Percentiles rank a stretch among this genome's conserved stretches.
phyloP scores from a whole-genome alignment of 2,329 filamentous ascomycete genomes.

The Hypoxylon sp. region DNA sequence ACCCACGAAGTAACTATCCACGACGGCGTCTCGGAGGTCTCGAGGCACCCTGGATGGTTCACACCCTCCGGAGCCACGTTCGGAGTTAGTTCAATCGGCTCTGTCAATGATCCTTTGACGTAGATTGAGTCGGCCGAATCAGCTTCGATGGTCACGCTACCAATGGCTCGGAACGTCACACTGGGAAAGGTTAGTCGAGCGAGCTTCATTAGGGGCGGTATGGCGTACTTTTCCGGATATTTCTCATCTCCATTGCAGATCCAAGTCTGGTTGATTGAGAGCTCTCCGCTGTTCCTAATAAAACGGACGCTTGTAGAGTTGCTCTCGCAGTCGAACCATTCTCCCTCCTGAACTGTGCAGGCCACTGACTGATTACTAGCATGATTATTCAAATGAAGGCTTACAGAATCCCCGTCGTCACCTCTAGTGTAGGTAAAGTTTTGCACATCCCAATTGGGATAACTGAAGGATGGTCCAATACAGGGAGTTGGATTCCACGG shows the following conservation, averaged over 20 bases:
- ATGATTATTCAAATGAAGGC: conserved; percentile 38
- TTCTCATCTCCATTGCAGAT: conserved; percentile 29
- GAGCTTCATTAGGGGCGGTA: no score
- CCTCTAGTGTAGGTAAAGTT: conserved; percentile 17
- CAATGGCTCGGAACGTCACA: conserved; percentile 35
- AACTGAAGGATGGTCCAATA: conserved; percentile 39
- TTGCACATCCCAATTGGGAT: conserved; percentile 41
- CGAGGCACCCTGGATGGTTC: conserved; percentile 37
- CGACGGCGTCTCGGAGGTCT: conserved; percentile 30
- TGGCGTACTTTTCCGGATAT: conserved; percentile 29
- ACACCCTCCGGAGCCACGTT: conserved; percentile 42
- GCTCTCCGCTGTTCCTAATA: conserved; percentile 8
- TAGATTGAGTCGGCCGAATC: conserved; percentile 18
- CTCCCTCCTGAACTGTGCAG: conserved; percentile 21
- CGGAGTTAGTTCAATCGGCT: conserved; percentile 39
- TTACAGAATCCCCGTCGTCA: conserved; percentile 13
- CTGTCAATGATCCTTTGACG: conserved; percentile 35
- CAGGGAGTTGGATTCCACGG: conserved; percentile 40
- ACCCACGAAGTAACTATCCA: conserved; percentile 38
- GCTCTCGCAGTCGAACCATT: conserved; percentile 30
- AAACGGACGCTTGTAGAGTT: conserved; percentile 33
- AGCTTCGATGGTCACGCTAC: conserved; percentile 18
- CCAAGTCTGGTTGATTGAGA: conserved; percentile 39
- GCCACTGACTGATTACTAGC: conserved; percentile 31
- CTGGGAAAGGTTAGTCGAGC: conserved; percentile 11